phyloP scores from a whole-genome alignment of 2,329 filamentous ascomycete genomes.

The Aspergillus flavus region DNA sequence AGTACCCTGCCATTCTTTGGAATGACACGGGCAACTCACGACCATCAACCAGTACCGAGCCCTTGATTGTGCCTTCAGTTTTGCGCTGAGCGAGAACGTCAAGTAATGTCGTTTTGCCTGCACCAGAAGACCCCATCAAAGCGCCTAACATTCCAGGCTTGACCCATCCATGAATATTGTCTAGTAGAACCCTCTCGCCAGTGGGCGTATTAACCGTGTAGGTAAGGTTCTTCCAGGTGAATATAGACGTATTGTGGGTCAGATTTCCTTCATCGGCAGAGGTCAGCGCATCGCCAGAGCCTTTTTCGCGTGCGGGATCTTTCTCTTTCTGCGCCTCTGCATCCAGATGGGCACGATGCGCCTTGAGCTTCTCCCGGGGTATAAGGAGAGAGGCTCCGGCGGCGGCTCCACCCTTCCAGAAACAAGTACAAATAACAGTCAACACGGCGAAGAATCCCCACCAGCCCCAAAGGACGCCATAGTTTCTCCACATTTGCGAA shows the following conservation, averaged over 20 bases:
- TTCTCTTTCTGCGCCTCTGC: slow-evolving; percentile 50
- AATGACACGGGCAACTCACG: slow-evolving; percentile 62
- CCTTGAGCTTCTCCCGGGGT: slow-evolving; percentile 60
- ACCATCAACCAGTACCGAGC: slow-evolving; percentile 69
- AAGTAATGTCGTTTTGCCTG: slow-evolving; percentile 74
- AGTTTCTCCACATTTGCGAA: slow-evolving; percentile 60
- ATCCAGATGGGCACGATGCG: slow-evolving; percentile 43
- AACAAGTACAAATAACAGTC: slow-evolving; percentile 60
- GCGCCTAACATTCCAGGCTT: slow-evolving; percentile 78
- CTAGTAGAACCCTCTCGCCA: slow-evolving; percentile 60
- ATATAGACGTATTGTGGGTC: slow-evolving; percentile 66
- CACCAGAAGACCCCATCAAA: slow-evolving; percentile 75
- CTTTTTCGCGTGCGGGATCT: not conserved
- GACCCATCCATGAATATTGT: slow-evolving; percentile 72
- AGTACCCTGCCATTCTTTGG: slow-evolving; percentile 68
- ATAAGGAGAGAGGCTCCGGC: slow-evolving; percentile 60
- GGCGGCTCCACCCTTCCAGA: slow-evolving; percentile 59
- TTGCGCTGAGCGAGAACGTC: slow-evolving; percentile 75
- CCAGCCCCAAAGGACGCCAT: slow-evolving; percentile 65
- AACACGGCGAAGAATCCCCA: slow-evolving; percentile 62
- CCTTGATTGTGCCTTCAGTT: slow-evolving; percentile 61
- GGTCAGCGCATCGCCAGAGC: slow-evolving; percentile 6
- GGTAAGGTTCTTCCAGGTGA: slow-evolving; percentile 73
- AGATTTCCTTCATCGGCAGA: slow-evolving; percentile 35
- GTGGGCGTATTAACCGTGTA: slow-evolving; percentile 67